A percentile compares a stretch with the other conserved stretches of the same genome.
Evolutionary conservation across 192 early-diverging fungal genomes (phyloP).

Genomic region (Entophlyctis helioformis): DNA sequence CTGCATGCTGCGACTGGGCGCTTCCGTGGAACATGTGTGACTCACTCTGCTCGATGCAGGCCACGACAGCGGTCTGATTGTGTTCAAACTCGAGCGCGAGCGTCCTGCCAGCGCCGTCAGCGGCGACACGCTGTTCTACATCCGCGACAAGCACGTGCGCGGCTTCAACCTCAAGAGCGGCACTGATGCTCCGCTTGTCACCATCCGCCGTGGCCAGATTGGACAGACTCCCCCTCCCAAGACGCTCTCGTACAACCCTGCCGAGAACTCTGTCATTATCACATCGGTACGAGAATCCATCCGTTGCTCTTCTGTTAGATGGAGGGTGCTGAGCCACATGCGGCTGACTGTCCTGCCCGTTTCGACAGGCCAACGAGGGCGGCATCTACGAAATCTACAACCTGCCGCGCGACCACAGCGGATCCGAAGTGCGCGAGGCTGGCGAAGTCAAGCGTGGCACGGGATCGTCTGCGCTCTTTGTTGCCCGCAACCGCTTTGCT

Average conservation of each 20-base stretch:
- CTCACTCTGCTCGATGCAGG: constrained; percentile 24
- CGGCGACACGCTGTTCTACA: constrained; percentile 74
- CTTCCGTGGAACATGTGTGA: too few relatives aligned
- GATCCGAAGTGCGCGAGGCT: constrained; percentile 48
- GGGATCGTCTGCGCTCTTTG: constrained; percentile 79
- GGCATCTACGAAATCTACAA: constrained; percentile 85
- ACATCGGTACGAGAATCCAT: constrained; percentile 46
- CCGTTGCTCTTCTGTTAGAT: neutral
- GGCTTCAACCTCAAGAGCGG: constrained; percentile 67
- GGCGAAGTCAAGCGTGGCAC: constrained; percentile 64
- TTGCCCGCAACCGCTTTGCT: constrained; percentile 95
- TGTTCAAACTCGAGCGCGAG: constrained; percentile 98
- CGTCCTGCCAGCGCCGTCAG: constrained; percentile 81
- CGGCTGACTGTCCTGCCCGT: too few relatives aligned
- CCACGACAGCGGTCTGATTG: constrained; percentile 95
- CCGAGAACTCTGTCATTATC: constrained; percentile 80
- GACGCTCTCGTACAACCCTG: constrained; percentile 87
- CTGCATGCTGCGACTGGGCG: too few relatives aligned
- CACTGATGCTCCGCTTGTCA: constrained; percentile 66
- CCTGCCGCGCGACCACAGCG: constrained; percentile 57
- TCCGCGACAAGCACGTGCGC: constrained; percentile 78
- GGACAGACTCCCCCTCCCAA: constrained; percentile 60
- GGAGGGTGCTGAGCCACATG: too few relatives aligned
- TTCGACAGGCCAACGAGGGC: constrained; percentile 57
- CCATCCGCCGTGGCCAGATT: constrained; percentile 56